Base-by-base conservation (phyloP, 106 monocot species). In the Ottelia alismoides region DNA sequence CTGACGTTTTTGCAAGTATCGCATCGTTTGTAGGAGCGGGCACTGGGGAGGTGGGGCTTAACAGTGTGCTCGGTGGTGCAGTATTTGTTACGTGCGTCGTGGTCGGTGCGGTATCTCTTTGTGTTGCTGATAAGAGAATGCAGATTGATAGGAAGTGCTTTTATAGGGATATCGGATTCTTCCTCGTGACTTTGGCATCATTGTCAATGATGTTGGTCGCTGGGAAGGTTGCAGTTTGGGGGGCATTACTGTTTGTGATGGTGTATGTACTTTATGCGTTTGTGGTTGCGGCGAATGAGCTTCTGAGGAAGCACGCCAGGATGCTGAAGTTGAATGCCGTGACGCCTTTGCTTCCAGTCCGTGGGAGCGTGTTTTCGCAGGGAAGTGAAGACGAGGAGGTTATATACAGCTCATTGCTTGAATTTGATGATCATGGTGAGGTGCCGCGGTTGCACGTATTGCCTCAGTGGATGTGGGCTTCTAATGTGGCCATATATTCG, bases 1-100 rank as follows among this genome's bases (percentile, higher is more conserved):
- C 96, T 1, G 89, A 98, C 65, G 96, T 98, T 23, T 98, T 98
- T 45, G 73, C 85, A 1, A 98, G 89, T 55, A 85, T 90, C 22
- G 96, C 89, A 0, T 83, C 96, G 1, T 89, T 90, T 47, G 49
- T 98, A 18, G 89, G 96, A 0, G 74, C 60, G 1, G 85, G 72
- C 5, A 72, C 76, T 31, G 82, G 89, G 2, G 89, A 98, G 20
- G 89, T 98, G 23, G 96, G 89, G 49, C 57, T 98, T 25, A 98
- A 98, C 28, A 82, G 89, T 31, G 96, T 98, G 27, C 54, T 98
- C 40, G 96, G 89, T 22, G 96, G 96, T 3, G 89, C 96, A 3
- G 74, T 98, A 28, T 98, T 98, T 43, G 89, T 98, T 31, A 88
- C 82, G 0, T 85, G 82, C 44, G 45, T 98, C 3, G 96, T 98